Base-by-base conservation (phyloP, 306 rosid species). In the Pyrus bretschneideri region DNA sequence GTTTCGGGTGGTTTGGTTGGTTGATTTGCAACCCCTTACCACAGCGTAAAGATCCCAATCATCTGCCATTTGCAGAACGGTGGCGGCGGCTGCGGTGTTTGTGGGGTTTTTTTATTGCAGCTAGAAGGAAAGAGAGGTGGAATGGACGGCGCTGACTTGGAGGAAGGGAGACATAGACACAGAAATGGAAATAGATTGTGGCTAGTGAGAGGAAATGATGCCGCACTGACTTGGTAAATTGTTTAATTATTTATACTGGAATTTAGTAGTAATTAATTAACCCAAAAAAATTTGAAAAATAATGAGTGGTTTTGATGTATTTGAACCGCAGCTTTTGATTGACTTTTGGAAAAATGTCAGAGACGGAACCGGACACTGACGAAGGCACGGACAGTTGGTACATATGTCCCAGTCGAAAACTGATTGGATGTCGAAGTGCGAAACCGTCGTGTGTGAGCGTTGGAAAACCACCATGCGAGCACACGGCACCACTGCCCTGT, bases 41-140 rank as follows among this genome's bases (percentile, higher is more conserved):
- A 93, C 89, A 2, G 98, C 93, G 63, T 78, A 71, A 44, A 93
- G 98, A 87, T 91, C 97, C 92, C 96, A 93, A 60, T 89, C 93
- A 7, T 83, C 89, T 3, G 80, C 83, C 90, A 87, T 88, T 72
- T 52, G 2, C 30, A 25, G 67, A 61, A 5, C 12, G 55, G 45
- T 9, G 45, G 55, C 55, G 18, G 55, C 55, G 55, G 55, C 55
- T 51, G 55, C 21, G 21, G 55, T 17, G 55, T 51, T 51, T 49
- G 55, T 49, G 9, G 15, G 11, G 30, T 23, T 22, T 4, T 58
- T 58, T 58, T 22, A 15, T 23, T 58, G 17, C 63, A 9, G 63
- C 63, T 58, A 82, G 66, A 55, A 29, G 46, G 15, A 62, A 72
- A 71, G 57, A 49, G 79, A 66, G 59, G 35, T 60, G 55, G 51